Percentiles rank a stretch among this genome's conserved stretches.
phyloP scores from a whole-genome alignment of 257 asterid genomes.

The Solanum tacnaense region DNA sequence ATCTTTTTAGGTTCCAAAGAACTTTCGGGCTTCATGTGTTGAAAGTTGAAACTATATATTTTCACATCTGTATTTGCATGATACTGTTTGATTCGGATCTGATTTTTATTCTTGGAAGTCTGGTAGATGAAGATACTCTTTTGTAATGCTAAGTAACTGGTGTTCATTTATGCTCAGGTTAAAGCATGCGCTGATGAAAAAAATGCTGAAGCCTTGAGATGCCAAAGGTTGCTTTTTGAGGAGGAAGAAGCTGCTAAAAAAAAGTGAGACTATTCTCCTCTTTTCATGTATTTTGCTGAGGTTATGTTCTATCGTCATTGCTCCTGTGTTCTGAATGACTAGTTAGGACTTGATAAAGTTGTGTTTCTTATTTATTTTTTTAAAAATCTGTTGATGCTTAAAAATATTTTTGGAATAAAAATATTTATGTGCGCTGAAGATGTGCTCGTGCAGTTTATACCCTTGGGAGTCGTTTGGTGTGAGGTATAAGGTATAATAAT shows the following conservation, averaged over 20 bases:
- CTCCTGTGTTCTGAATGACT: not conserved
- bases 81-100: not conserved
- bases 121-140: not conserved
- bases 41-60: not conserved
- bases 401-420: not conserved
- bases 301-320: not conserved
- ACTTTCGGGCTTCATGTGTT: not conserved
- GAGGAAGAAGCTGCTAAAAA: constrained; percentile 91
- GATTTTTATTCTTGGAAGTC: not conserved
- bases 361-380: not conserved
- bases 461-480: not conserved
- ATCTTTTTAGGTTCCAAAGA: not conserved
- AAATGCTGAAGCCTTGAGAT: constrained; percentile 90
- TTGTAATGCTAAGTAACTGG: not conserved
- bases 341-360: not conserved
- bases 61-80: not conserved
- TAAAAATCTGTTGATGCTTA: not conserved
- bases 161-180: constrained; percentile 40
- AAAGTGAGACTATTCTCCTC: constrained; percentile 28
- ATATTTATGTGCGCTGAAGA: not conserved
- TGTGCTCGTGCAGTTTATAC: not conserved
- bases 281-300: not conserved
- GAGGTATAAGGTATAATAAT: not conserved
- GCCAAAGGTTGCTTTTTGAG: constrained; percentile 86
- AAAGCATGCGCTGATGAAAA: constrained; percentile 83